A percentile compares a stretch with the other conserved stretches of the same genome.
phyloP scores from a whole-genome alignment of 768 basidiomycete genomes.

The Tylopilus intermedius region DNA sequence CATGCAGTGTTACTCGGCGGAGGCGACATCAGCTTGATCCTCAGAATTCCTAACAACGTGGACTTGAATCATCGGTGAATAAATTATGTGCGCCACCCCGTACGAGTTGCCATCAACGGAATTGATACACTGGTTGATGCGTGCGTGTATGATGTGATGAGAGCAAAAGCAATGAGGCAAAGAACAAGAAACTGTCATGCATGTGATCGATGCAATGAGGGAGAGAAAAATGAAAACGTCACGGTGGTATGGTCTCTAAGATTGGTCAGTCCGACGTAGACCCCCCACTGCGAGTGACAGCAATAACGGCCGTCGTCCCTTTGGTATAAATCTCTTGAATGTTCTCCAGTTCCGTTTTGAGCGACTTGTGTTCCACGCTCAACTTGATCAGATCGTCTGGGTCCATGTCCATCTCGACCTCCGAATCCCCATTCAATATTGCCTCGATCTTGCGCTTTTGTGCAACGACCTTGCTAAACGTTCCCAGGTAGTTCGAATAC shows the following conservation, averaged over 20 bases:
- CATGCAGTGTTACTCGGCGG: no score
- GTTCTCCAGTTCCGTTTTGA: conserved; percentile 49
- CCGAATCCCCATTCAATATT: conserved; percentile 51
- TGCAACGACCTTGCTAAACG: conserved; percentile 42
- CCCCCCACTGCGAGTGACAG: neutral
- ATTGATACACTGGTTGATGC: neutral
- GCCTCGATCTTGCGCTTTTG: conserved; percentile 51
- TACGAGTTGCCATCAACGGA: no score
- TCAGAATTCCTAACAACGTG: no score
- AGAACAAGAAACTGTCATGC: neutral
- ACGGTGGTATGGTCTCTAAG: neutral
- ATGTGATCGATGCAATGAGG: neutral
- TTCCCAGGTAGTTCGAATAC: conserved; percentile 48
- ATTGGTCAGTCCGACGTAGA: conserved; percentile 12
- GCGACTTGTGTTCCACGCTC: conserved; percentile 39
- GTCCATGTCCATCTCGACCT: conserved; percentile 51
- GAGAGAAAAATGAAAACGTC: neutral
- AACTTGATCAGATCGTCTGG: conserved; percentile 47
- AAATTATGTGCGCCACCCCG: no score
- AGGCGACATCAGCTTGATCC: no score
- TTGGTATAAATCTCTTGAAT: conserved; percentile 40
- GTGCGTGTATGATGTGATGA: neutral
- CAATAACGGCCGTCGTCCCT: neutral
- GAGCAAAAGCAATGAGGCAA: neutral
- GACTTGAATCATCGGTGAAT: no score